Base-by-base conservation (phyloP, 148 eudicot genomes). In the Rhododendron griersonianum region DNA sequence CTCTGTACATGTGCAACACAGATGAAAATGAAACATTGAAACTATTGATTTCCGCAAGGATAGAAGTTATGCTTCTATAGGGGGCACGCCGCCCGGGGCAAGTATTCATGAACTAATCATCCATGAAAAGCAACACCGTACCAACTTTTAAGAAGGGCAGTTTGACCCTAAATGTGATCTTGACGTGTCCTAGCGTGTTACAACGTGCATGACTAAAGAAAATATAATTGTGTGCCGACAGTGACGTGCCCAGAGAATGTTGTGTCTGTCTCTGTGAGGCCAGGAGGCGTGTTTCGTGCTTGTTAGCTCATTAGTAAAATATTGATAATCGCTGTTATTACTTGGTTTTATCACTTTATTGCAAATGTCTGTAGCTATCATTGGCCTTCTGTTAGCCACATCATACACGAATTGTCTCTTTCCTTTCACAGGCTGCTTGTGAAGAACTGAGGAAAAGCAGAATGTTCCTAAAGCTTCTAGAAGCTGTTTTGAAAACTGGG, bases 401-500 rank as follows among this genome's bases (percentile, higher is more conserved):
- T 69, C 75, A 69, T 19, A 47, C n/a, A 7, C 14, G 45, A 48
- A 16, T 61, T 13, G 41, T 37, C 19, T 51, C 65, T 84, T 86
- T 84, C 85, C 23, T 39, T 1, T 39, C 75, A 86, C 87, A 97
- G 99, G 92, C 85, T 50, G 96, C 98, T 82, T 93, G 96, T 86
- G 91, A 89, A 86, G 98, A 97, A 86, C 93, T 97, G 65, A 93
- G 89, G 88, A 94, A 86, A 87, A 97, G 95, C 88, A 90, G 95
- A 84, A 91, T 95, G 95, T 95, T 97, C 89, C 83, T 88, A 73
- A 97, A 93, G 86, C 98, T 97, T 48, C 90, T 97, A 61, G 98
- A 97, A 87, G 95, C 99, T 2, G 96, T 97, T 47, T 93, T 97
- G 14, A 94, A 93, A 86, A 91, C 99, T 7, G 98, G 99, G 41